Base-by-base conservation (phyloP, 2,329 filamentous ascomycete species). In the Colletotrichum lentis region DNA sequence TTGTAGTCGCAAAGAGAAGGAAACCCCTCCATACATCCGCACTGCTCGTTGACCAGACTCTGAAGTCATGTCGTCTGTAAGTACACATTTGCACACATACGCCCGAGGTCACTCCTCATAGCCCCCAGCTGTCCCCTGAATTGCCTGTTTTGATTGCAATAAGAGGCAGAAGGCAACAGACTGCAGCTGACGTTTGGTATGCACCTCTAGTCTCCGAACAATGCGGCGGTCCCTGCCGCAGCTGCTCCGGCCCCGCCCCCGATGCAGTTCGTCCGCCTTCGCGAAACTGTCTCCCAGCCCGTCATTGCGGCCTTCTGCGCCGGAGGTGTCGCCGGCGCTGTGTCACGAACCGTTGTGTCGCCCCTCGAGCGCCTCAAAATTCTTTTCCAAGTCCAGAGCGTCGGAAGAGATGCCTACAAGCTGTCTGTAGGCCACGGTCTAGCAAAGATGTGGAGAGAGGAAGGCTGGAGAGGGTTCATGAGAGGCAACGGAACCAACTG, bases 401-500 rank as follows among this genome's bases (percentile, higher is more conserved):
- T 86, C 57, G 95, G 94, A 20, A 89, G 94, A 75, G 91, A 93
- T 73, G 95, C 97, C 76, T 99, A 99, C 81, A 95, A 96, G 78
- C 84, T 97, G 78, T 96, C 94, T 18, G 93, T 98, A 66, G 88
- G 90, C 73, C 93, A 96, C 80, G 96, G 93, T 4, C 83, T 99
- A 71, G 86, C 83, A 49, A 99, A 99, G 80, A 99, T 99, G 91
- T 97, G 95, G 90, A 90, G 85, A 73, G 96, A 99, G 77, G 96
- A 99, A 80, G 96, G 96, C 62, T 98, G 94, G 93, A 90, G 89
- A 78, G 96, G 96, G 0, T 97, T 98, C 80, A 97, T 99, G 94
- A 89, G 94, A 72, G 96, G 96, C 60, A 99, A 99, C 78, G 96
- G 96, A 71, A 97, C 94, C 69, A 99, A 99, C 80, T 99, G 96